Base-by-base conservation (phyloP, 2,329 filamentous ascomycete species). In the Colletotrichum sp. region DNA sequence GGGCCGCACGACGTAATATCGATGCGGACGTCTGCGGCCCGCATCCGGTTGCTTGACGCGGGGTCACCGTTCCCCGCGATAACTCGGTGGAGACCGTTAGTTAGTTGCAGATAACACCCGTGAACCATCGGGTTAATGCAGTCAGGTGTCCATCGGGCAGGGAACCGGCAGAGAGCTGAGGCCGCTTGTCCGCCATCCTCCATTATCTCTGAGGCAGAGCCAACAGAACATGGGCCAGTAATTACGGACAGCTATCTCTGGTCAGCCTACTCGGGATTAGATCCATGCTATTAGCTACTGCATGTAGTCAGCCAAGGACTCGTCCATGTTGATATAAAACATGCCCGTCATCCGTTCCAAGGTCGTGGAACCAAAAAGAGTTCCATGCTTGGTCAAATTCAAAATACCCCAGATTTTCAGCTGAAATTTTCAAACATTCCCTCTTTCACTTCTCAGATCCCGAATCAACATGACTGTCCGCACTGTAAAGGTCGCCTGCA, bases 401-500 rank as follows among this genome's bases (percentile, higher is more conserved):
- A 39, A 36, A 64, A 24, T 44, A 26, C 34, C 62, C 34, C 62
- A 64, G 62, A 39, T 64, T 39, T 64, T 32, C n/a, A 21, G 36
- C 30, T 66, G 39, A 18, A 28, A 4, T 39, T 8, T 16, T 44
- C 16, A 55, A 26, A 34, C 21, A 26, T 44, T 26, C n/a, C 26
- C 15, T 59, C 21, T 28, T 32, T 34, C 59, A 62, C n/a, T 62
- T n/a, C 26, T 18, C 57, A 21, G 7, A 4, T 7, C 32, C 28
- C 26, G n/a, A 26, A 70, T 8, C 55, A 67, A 6, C 34, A 75
- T 69, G 65, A 6, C 70, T 16, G 26, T 5, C 36, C 39, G 55
- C 9, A 77, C 26, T 15, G 77, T 80, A 16, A 74, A 82, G 39
- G 87, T 90, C 7, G 89, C 87, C 32, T 89, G 89, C 15, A 87